Base-by-base conservation (phyloP, 345 rosid genomes). In the Corymbia maculata region DNA sequence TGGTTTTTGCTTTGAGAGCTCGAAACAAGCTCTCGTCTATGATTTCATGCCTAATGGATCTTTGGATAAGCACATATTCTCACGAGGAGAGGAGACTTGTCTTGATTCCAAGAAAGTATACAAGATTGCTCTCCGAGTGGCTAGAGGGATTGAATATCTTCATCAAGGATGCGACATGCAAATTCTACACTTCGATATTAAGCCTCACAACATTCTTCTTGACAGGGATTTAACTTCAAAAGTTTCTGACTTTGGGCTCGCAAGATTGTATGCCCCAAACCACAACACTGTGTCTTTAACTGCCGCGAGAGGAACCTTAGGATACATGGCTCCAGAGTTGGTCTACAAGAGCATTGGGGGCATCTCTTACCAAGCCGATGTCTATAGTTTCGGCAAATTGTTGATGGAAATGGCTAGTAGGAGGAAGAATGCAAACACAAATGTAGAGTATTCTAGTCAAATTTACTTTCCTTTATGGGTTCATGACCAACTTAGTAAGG, bases 401-500 rank as follows among this genome's bases (percentile, higher is more conserved):
- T 66, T 66, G 1, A 30, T 66, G 79, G 79, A 66, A 66, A 66
- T 30, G 44, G 79, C 79, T 0, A 66, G 21, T 66, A 2, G 79
- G 5, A n/a, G 42, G 75, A 66, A 14, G 42, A n/a, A n/a, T 66
- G 2, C 3, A 0, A 9, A 14, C 0, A 5, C 9, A 0, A 19
- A 6, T 7, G 5, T 1, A 2, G 6, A 30, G 79, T 14, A 15
- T 66, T 66, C 21, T 0, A 3, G 21, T 4, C 21, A 30, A 2
- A 66, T 7, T 14, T 66, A 66, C 44, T 66, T 66, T 30, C 42
- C 44, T 30, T 15, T 4, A 66, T 66, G 79, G 5, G 3, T 66
- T 30, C 79, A 66, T 66, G 3, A 66, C 10, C 79, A 7, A 66
- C 9, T 66, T 7, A 15, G 9, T 15, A 10, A n/a, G 4, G 44